A percentile compares a stretch with the other conserved stretches of the same genome.
Evolutionary conservation across 192 early-diverging fungal species (phyloP).

Genomic region (Coemansia sp.): DNA sequence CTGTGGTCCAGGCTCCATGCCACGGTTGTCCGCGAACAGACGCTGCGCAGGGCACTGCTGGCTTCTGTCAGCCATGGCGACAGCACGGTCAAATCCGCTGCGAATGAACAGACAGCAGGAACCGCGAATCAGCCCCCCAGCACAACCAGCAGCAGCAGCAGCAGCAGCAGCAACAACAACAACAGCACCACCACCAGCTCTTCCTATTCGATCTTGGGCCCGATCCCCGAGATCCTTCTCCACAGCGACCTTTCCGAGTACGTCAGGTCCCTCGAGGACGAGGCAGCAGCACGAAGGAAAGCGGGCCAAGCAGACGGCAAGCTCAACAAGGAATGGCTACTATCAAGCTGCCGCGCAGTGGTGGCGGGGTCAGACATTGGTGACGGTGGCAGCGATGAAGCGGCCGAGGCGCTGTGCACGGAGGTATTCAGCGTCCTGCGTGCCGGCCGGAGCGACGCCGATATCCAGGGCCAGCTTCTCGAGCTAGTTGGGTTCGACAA

Average conservation of each 20-base stretch:
- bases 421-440: slow-evolving; percentile 31
- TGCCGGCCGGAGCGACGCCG: slow-evolving; percentile 36
- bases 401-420: slow-evolving; percentile 33
- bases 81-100: background rate
- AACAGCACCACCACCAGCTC: background rate
- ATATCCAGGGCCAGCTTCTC: slow-evolving; percentile 46
- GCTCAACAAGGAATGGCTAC: slow-evolving; percentile 31
- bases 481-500: slow-evolving; percentile 53
- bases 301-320: background rate
- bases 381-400: slow-evolving; percentile 11
- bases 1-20: slow-evolving; percentile 23
- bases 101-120: background rate
- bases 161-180: background rate
- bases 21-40: slow-evolving; percentile 31
- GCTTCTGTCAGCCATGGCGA: background rate
- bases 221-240: slow-evolving; percentile 39
- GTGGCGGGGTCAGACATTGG: slow-evolving; percentile 16
- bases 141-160: background rate
- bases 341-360: slow-evolving; percentile 21
- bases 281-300: background rate
- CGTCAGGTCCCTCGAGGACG: slow-evolving; percentile 25
- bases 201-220: slow-evolving; percentile 7
- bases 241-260: slow-evolving; percentile 27
- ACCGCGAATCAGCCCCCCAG: background rate
- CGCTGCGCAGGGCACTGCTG: slow-evolving; percentile 20